Conservation (phyloP, 345 rosid genomes). For the Salix viminalis region DNA sequence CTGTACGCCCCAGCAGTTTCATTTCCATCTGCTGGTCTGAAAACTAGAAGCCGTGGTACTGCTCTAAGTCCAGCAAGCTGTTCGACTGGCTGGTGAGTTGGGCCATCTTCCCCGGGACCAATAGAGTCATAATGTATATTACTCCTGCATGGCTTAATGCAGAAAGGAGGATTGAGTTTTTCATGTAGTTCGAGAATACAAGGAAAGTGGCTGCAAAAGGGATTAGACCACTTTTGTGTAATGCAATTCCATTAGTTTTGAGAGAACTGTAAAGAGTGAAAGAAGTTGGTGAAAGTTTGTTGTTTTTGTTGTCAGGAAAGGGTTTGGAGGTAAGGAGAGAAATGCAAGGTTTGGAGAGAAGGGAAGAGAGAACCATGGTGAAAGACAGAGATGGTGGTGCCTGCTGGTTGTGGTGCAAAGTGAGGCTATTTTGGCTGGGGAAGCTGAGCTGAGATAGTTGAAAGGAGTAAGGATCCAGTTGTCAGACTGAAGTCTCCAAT, state of each 20-base stretch:
- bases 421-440: neutral
- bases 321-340: neutral
- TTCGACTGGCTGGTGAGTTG: constrained; percentile 41
- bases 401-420: neutral
- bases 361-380: constrained; percentile 16
- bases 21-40: constrained; percentile 38
- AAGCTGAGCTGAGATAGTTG: neutral
- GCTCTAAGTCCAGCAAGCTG: constrained; percentile 37
- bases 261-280: neutral
- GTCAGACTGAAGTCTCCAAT: neutral
- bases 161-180: constrained; percentile 27
- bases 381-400: neutral
- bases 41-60: constrained; percentile 25
- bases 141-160: constrained; percentile 38
- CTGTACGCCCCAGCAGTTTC: constrained; percentile 41
- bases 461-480: neutral
- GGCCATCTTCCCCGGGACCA: constrained; percentile 44
- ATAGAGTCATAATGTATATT: constrained; percentile 34
- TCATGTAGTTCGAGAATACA: constrained; percentile 38
- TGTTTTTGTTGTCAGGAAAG: neutral
- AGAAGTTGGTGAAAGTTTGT: neutral
- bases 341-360: constrained; percentile 3
- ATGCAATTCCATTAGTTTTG: constrained; percentile 30
- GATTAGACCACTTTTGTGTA: constrained; percentile 23
- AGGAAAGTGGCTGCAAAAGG: constrained; percentile 38